Percentiles rank a stretch among this genome's conserved stretches.
phyloP scores from a whole-genome alignment of 2,329 filamentous ascomycete genomes.

The Epichloe gansuensis region DNA sequence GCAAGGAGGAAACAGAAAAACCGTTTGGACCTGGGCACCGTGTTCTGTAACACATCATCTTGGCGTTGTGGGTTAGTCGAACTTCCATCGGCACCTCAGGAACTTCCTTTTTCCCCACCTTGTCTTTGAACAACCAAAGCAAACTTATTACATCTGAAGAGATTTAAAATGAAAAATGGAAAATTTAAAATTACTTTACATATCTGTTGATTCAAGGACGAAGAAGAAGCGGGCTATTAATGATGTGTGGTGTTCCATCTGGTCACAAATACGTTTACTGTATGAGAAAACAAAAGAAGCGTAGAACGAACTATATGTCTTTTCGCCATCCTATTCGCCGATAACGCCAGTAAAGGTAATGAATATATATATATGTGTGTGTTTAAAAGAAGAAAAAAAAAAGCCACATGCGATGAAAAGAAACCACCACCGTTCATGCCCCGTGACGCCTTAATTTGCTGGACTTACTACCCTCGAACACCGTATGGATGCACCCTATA shows the following conservation, averaged over 20 bases:
- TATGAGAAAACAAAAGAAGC: neutral
- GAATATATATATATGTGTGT: neutral
- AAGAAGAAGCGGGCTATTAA: constrained; percentile 14
- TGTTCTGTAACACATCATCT: constrained; percentile 22
- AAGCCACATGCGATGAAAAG: neutral
- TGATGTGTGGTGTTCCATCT: constrained; percentile 1
- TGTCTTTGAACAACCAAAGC: constrained; percentile 21
- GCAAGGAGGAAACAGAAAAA: constrained; percentile 6
- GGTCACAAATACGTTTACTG: neutral
- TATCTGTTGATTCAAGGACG: constrained; percentile 14
- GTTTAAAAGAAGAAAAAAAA: neutral
- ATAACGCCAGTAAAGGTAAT: constrained; percentile 23
- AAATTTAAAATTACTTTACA: neutral
- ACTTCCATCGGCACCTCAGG: constrained; percentile 15
- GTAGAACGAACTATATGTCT: neutral
- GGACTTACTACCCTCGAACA: constrained; percentile 14
- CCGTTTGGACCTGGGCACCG: constrained; percentile 17
- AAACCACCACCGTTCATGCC: constrained; percentile 20
- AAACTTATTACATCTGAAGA: constrained; percentile 4
- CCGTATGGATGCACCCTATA: constrained; percentile 25
- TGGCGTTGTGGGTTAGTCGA: constrained; percentile 26
- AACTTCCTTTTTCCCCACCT: neutral
- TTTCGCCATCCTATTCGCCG: constrained; percentile 21
- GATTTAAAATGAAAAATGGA: neutral
- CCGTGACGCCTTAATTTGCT: constrained; percentile 20